Base-by-base conservation (phyloP, 352 stramenopile species). In the Peronospora farinosa region DNA sequence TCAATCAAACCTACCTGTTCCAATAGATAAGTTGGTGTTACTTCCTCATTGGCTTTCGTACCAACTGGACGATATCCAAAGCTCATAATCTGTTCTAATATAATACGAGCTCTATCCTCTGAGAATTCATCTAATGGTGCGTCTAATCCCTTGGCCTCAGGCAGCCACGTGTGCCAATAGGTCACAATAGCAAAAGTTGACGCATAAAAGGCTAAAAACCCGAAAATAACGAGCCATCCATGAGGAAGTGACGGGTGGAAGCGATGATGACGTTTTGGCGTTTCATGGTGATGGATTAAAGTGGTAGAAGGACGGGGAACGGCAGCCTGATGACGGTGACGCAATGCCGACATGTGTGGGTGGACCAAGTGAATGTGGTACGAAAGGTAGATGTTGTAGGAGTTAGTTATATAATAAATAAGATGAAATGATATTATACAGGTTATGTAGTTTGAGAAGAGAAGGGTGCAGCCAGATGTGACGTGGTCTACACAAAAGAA, bases 41-140 rank as follows among this genome's bases (percentile, higher is more conserved):
- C 51, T 54, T 76, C 72, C 31, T 89, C 78, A 42, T 89, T 89
- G 19, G 74, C 77, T 42, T 63, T 56, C 3, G 70, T 80, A 17
- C 78, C 78, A 2, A 89, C 74, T 0, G 72, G 72, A 13, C 77
- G 78, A 45, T 82, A 87, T 8, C 78, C 75, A 38, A 87, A 84
- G 60, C 69, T 73, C 72, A 87, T 82, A 44, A 89, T 81, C 10
- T 71, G 40, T 37, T 86, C 74, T 25, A 89, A 47, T 35, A 85
- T 66, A 3, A 74, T 59, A 5, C 78, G 68, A n/a, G 78, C 65
- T 40, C 77, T 67, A 12, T 44, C 70, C 51, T 88, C 77, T 0
- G 77, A 77, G 49, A 88, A 88, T 13, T 66, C 54, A 17, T 47
- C 31, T 6, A 21, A 2, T 3, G 74, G 63, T 7, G 74, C 64